These are phyloP conservation scores for Komagataella kurtzmanii DNA, from an alignment of 805 yeast genomes.

Conservation along the genomic window DNA sequence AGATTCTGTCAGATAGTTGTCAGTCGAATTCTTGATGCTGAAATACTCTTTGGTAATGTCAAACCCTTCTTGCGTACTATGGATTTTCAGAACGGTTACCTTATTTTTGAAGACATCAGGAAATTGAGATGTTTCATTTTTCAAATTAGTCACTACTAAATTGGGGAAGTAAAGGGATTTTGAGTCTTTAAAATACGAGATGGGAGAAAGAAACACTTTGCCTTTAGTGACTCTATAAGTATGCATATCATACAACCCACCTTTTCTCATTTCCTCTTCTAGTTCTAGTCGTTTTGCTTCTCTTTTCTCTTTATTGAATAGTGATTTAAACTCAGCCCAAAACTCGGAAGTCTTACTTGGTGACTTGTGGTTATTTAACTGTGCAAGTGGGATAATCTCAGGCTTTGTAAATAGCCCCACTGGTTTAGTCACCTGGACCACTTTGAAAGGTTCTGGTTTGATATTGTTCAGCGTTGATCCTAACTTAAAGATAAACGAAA, in stretches of 20 bases:
- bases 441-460: constrained; percentile 5
- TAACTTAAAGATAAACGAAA: neutral
- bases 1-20: constrained; percentile 22
- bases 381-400: constrained; percentile 4
- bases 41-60: constrained; percentile 52
- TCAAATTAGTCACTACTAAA: constrained; percentile 41
- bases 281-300: constrained; percentile 34
- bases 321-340: constrained; percentile 19
- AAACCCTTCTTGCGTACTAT: constrained; percentile 59
- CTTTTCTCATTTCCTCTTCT: constrained; percentile 50
- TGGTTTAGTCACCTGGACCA: constrained; percentile 5
- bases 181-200: constrained; percentile 61
- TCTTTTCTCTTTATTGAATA: constrained; percentile 35
- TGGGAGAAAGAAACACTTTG: constrained; percentile 72
- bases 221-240: constrained; percentile 67
- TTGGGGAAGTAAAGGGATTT: constrained; percentile 78
- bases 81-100: constrained; percentile 52
- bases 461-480: constrained; percentile 5
- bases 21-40: constrained; percentile 25
- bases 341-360: constrained; percentile 18
- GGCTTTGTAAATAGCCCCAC: constrained; percentile 5
- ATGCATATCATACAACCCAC: constrained; percentile 55
- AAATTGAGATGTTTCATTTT: constrained; percentile 17
- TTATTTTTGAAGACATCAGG: constrained; percentile 31
- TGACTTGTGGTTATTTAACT: constrained; percentile 15